Base-by-base conservation (phyloP, 1,284 basidiomycete genomes). In the Pseudozyma sp. region DNA sequence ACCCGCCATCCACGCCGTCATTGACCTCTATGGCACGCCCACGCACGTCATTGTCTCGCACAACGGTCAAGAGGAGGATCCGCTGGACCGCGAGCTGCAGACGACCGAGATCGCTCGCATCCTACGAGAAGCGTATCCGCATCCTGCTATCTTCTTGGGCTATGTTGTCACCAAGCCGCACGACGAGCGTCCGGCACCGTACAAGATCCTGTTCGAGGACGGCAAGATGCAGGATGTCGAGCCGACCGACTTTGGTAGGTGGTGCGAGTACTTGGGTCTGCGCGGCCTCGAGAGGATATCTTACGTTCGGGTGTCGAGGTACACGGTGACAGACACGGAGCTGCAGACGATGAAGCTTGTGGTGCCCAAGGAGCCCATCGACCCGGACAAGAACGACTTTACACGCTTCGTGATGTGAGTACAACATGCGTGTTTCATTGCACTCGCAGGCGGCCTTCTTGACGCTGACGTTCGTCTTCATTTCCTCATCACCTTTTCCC, bases 41-140 rank as follows among this genome's bases (percentile, higher is more conserved):
- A 90, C 96, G 24, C 90, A 91, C 14, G 92, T 95, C 0, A 86
- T 96, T 19, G 92, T 96, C 1, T 89, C 92, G 0, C 94, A 97
- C 81, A 97, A 97, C 81, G 94, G 94, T 3, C 94, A 97, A 88
- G 81, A 96, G 87, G 92, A 96, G 83, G 93, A 94, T 54, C 89
- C 91, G 0, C 85, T 94, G 17, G 94, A 97, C 84, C 89, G 94
- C 71, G 92, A 95, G 83, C 85, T 97, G 44, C 94, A 97, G 82
- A 92, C 92, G 47, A 90, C 84, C 35, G 92, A 92, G 79, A 87
- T 97, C 44, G 94, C 92, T 1, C 87, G 90, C 31, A 91, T 97
- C 54, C 92, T 96, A 89, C 85, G 89, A 0, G 87, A 87, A 24
- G 87, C 90, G 4, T 90, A 90, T 73, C 92, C 92, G 33, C 87